These are phyloP conservation scores for Leishmania major DNA, from an alignment of 208 protist species.

Conservation along the genomic window DNA sequence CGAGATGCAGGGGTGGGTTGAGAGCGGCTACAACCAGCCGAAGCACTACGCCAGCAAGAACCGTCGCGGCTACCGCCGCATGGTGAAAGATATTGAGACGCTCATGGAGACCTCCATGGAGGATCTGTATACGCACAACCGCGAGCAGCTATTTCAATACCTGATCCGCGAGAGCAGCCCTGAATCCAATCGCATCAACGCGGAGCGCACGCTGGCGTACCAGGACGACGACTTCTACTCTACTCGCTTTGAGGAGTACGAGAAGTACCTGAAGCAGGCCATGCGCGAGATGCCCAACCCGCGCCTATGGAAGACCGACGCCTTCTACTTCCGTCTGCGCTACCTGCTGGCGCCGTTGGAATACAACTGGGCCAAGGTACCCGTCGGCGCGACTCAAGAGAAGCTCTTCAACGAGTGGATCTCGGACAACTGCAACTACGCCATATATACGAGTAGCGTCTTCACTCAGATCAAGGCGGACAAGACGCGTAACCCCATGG, in stretches of 20 bases:
- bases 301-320: constrained; percentile 89
- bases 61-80: constrained; percentile 83
- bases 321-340: constrained; percentile 90
- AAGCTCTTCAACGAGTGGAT: constrained; percentile 90
- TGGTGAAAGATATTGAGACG: constrained; percentile 91
- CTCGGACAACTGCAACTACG: constrained; percentile 81
- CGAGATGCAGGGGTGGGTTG: constrained; percentile 84
- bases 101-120: constrained; percentile 92
- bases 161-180: constrained; percentile 84
- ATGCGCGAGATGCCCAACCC: constrained; percentile 92
- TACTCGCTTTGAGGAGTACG: constrained; percentile 87
- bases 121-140: constrained; percentile 89
- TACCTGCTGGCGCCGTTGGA: constrained; percentile 85
- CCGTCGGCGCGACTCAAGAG: constrained; percentile 72
- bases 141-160: constrained; percentile 89
- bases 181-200: constrained; percentile 90
- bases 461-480: constrained; percentile 73
- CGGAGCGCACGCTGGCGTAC: constrained; percentile 76
- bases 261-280: constrained; percentile 86
- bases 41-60: constrained; percentile 92
- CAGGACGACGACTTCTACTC: constrained; percentile 92
- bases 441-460: constrained; percentile 67
- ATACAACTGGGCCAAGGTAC: constrained; percentile 91
- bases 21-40: constrained; percentile 89
- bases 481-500: constrained; percentile 85